Percentiles rank a stretch among this genome's conserved stretches.
phyloP scores from a whole-genome alignment of 2,329 filamentous ascomycete genomes.

The Aspergillus fijiensis region DNA sequence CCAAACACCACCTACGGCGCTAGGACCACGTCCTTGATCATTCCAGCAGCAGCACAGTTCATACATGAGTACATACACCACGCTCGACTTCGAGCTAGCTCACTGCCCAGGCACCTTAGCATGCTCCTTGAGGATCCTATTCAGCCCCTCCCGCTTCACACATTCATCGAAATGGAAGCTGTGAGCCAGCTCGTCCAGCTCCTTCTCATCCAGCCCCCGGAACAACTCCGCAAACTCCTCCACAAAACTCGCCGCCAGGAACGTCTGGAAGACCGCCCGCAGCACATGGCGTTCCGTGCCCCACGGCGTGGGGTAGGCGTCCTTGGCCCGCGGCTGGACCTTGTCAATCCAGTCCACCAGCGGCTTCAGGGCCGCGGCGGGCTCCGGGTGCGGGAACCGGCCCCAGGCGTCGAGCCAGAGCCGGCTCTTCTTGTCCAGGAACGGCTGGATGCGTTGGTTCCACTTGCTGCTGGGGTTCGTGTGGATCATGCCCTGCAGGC shows the following conservation, averaged over 20 bases:
- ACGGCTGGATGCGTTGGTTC: constrained; percentile 52
- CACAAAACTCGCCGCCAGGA: constrained; percentile 49
- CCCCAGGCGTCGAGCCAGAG: constrained; percentile 60
- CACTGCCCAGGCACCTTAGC: constrained; percentile 23
- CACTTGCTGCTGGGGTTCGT: constrained; percentile 49
- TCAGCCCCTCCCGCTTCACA: constrained; percentile 38
- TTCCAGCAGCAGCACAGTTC: background rate
- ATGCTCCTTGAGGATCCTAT: constrained; percentile 51
- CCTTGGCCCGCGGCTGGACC: constrained; percentile 42
- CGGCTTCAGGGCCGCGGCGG: constrained; percentile 47
- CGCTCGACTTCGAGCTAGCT: background rate
- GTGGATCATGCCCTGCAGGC: constrained; percentile 57
- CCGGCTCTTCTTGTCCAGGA: constrained; percentile 56
- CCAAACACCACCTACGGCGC: background rate
- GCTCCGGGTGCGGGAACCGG: constrained; percentile 40
- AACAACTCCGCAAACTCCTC: constrained; percentile 60
- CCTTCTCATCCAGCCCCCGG: constrained; percentile 38
- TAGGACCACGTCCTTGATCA: constrained; percentile 9
- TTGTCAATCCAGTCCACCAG: constrained; percentile 48
- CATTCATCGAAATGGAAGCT: constrained; percentile 53
- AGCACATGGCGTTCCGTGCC: constrained; percentile 52
- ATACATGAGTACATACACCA: background rate
- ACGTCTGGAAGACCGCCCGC: constrained; percentile 44
- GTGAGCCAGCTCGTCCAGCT: constrained; percentile 12
- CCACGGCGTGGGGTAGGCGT: constrained; percentile 52